A percentile compares a stretch with the other conserved stretches of the same genome.
Evolutionary conservation across 768 basidiomycete species (phyloP).

Genomic region (Leccinellum albellum): DNA sequence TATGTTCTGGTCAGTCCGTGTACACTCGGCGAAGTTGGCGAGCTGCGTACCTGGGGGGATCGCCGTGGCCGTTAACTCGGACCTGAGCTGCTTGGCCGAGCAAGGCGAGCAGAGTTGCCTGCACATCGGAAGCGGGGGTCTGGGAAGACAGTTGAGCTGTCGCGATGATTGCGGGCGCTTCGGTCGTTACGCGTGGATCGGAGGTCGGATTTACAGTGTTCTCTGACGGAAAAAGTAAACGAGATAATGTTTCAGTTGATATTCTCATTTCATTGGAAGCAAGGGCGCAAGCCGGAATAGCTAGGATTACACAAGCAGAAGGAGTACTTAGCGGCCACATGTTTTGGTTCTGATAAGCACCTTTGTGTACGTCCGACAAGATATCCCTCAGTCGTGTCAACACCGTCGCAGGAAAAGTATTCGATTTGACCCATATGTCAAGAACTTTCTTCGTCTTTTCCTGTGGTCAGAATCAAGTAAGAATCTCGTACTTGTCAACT

Average conservation of each 20-base stretch:
- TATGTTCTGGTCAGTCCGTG: conserved; percentile 2
- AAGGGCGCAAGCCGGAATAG: conserved; percentile 42
- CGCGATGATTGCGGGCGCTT: conserved; percentile 26
- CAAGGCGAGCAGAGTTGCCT: conserved; percentile 65
- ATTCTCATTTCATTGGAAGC: conserved; percentile 52
- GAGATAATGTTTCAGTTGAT: conserved; percentile 57
- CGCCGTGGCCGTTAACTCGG: conserved; percentile 36
- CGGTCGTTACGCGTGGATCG: conserved; percentile 38
- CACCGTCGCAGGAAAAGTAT: conserved; percentile 79
- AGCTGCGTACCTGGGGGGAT: conserved; percentile 35
- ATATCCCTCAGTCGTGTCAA: conserved; percentile 69
- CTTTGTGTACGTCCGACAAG: conserved; percentile 70
- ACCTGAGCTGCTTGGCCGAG: conserved; percentile 62
- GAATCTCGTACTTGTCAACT: conserved; percentile 39
- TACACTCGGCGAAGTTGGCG: neutral
- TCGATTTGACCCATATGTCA: conserved; percentile 94
- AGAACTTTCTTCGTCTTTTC: conserved; percentile 97
- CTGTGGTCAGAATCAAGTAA: conserved; percentile 49
- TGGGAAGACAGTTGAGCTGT: conserved; percentile 27
- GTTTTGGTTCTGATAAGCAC: conserved; percentile 71
- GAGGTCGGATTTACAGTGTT: conserved; percentile 37
- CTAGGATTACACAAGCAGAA: conserved; percentile 64
- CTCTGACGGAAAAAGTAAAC: conserved; percentile 59
- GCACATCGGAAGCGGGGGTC: conserved; percentile 37
- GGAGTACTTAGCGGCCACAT: conserved; percentile 81